These are phyloP conservation scores for Carex cristatella DNA, from an alignment of 176 grass and related monocot species.

Conservation along the genomic window DNA sequence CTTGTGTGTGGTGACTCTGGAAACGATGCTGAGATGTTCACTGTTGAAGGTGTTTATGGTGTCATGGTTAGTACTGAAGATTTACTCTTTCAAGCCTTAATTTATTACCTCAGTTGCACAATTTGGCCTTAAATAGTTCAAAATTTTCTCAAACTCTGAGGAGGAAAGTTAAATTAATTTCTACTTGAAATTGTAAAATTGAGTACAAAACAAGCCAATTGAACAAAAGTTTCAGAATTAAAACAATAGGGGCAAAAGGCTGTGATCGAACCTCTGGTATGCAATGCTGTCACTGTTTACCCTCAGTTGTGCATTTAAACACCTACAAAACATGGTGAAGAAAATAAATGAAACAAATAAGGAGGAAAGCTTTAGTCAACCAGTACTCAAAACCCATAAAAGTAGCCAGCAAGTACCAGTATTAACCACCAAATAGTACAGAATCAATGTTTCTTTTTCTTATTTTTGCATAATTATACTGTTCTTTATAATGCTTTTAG, in stretches of 20 bases:
- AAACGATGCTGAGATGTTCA: conserved; percentile 86
- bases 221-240: background rate
- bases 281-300: background rate
- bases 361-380: background rate
- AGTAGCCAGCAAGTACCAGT: background rate
- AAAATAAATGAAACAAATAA: conserved; percentile 1
- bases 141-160: background rate
- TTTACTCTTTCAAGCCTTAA: background rate
- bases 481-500: conserved; percentile 40
- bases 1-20: conserved; percentile 92
- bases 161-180: background rate
- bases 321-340: background rate
- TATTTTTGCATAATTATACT: conserved; percentile 22
- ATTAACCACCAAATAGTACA: background rate
- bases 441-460: background rate
- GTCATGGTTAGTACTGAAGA: conserved; percentile 60
- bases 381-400: background rate
- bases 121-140: background rate
- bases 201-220: background rate
- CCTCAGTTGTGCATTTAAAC: background rate
- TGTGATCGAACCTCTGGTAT: background rate
- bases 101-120: background rate
- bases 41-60: conserved; percentile 55
- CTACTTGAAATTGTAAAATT: background rate
- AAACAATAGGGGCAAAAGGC: background rate